Conservation (phyloP, 768 basidiomycete species). For the Suillus bovinus region DNA sequence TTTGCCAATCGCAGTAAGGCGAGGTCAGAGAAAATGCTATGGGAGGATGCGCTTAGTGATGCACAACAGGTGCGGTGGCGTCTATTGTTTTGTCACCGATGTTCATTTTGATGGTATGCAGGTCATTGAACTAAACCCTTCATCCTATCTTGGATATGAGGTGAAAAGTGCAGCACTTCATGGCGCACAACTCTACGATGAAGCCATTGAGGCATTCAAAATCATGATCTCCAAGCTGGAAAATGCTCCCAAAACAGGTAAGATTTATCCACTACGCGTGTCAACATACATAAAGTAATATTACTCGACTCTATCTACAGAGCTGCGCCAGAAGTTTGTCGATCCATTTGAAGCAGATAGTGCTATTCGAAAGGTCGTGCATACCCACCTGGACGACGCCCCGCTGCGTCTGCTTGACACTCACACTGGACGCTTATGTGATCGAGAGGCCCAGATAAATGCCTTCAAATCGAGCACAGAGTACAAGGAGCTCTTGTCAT, state of each 20-base stretch:
- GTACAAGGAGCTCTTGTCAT: slow-evolving; percentile 3
- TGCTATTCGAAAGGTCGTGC: background rate
- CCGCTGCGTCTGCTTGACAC: background rate
- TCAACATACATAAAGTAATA: background rate
- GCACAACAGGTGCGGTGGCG: background rate
- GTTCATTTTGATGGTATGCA: background rate
- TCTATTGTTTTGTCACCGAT: background rate
- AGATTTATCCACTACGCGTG: background rate
- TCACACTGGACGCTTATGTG: background rate
- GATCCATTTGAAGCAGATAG: background rate
- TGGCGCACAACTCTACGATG: background rate
- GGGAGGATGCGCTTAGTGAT: background rate
- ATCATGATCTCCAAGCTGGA: background rate
- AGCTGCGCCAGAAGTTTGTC: background rate
- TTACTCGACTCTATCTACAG: background rate
- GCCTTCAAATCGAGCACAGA: background rate
- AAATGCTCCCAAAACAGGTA: background rate
- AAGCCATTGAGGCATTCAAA: slow-evolving; percentile 1
- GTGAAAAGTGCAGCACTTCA: background rate
- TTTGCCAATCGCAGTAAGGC: background rate
- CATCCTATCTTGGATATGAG: background rate
- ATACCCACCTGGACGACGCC: background rate
- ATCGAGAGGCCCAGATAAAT: background rate
- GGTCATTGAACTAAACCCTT: background rate
- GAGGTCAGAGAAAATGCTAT: background rate